Conservation (phyloP, 345 rosid species). For the Gossypium bickii region DNA sequence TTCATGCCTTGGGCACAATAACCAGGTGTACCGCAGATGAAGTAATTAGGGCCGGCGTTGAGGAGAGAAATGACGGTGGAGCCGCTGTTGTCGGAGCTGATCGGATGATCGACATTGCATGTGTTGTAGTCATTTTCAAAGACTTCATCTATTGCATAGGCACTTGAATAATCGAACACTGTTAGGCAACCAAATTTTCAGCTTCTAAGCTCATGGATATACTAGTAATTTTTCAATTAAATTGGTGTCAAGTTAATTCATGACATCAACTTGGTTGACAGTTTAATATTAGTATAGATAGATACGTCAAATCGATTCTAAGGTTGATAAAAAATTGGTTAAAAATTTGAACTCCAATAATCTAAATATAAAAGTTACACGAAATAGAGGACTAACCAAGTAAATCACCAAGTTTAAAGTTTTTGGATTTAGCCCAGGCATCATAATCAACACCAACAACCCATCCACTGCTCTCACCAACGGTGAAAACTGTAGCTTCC, state of each 20-base stretch:
- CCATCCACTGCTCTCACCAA: neutral
- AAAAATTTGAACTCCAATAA: neutral
- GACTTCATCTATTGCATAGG: constrained; percentile 69
- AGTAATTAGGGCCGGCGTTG: constrained; percentile 65
- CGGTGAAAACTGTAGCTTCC: neutral
- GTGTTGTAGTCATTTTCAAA: constrained; percentile 66
- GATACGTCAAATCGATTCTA: too few relatives aligned
- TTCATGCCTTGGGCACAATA: constrained; percentile 75
- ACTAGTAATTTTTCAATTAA: too few relatives aligned
- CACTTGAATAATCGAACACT: constrained; percentile 64
- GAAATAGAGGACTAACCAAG: neutral
- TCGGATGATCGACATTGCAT: constrained; percentile 52
- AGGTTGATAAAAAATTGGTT: neutral
- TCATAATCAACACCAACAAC: neutral
- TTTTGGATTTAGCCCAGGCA: neutral
- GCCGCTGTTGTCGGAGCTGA: constrained; percentile 57
- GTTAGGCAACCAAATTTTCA: neutral
- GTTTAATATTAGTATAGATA: too few relatives aligned
- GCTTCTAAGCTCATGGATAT: neutral
- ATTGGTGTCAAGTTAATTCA: too few relatives aligned
- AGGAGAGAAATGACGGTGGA: constrained; percentile 63
- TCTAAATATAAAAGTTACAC: neutral
- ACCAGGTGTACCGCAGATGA: constrained; percentile 51
- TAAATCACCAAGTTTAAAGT: neutral
- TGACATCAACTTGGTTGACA: too few relatives aligned